Conservation (phyloP, 2,329 filamentous ascomycete species). For the Didymella pomorum region DNA sequence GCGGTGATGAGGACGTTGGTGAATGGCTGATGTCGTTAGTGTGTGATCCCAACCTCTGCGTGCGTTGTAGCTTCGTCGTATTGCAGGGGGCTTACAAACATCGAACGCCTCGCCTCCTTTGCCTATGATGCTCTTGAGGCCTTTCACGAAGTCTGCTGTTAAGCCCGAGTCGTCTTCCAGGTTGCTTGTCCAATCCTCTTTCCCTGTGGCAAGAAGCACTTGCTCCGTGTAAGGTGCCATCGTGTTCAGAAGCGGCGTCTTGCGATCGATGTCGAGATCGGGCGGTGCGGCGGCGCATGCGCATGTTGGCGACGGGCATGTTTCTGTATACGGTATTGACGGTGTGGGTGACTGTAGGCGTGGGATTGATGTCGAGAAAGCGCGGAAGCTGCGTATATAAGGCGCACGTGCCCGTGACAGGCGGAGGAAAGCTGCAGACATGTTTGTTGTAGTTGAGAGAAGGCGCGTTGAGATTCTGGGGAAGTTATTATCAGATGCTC, state of each 20-base stretch:
- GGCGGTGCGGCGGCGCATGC: slow-evolving; percentile 71
- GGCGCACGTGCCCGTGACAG: slow-evolving; percentile 3
- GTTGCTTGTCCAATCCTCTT: slow-evolving; percentile 79
- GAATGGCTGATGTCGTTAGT: slow-evolving; percentile 69
- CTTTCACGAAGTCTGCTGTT: slow-evolving; percentile 65
- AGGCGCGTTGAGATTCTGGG: slow-evolving; percentile 1
- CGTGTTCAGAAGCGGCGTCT: slow-evolving; percentile 74
- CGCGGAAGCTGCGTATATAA: slow-evolving; percentile 4
- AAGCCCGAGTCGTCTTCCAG: slow-evolving; percentile 79
- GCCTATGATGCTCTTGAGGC: slow-evolving; percentile 67
- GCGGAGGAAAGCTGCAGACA: slow-evolving; percentile 5
- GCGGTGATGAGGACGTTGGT: slow-evolving; percentile 81
- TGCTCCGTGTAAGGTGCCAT: slow-evolving; percentile 84
- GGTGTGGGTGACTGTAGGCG: slow-evolving; percentile 17
- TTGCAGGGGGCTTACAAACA: slow-evolving; percentile 50
- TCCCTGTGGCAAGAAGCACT: slow-evolving; percentile 82
- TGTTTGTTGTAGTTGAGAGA: neutral
- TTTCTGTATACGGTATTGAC: slow-evolving; percentile 35
- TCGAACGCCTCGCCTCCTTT: slow-evolving; percentile 55
- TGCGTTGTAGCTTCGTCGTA: neutral
- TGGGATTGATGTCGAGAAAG: slow-evolving; percentile 13
- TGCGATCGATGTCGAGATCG: slow-evolving; percentile 77
- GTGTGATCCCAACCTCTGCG: neutral
- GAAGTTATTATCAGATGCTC: slow-evolving; percentile 11
- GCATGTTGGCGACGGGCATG: slow-evolving; percentile 80